These are phyloP conservation scores for Rickenella mellea DNA, from an alignment of 768 basidiomycete species.

Conservation along the genomic window DNA sequence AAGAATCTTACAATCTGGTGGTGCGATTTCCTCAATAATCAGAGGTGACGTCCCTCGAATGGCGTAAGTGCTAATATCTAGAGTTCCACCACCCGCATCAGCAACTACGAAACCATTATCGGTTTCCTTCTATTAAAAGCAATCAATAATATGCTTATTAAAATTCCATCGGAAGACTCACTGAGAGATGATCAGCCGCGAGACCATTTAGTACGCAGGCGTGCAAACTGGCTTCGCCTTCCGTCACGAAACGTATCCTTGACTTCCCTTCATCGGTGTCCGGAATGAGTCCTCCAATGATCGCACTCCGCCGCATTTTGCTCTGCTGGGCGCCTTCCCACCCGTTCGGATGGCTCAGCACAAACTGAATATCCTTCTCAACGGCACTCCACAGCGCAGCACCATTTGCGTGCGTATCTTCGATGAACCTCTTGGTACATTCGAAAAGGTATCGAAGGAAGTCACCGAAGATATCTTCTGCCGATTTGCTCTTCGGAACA, in stretches of 20 bases:
- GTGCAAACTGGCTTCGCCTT: constrained; percentile 78
- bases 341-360: constrained; percentile 73
- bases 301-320: constrained; percentile 67
- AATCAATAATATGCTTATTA: not conserved
- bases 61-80: constrained; percentile 75
- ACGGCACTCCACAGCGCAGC: constrained; percentile 59
- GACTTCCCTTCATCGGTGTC: constrained; percentile 67
- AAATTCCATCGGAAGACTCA: constrained; percentile 20
- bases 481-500: constrained; percentile 55
- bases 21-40: constrained; percentile 75
- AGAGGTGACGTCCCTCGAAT: constrained; percentile 61
- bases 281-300: constrained; percentile 63
- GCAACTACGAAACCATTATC: constrained; percentile 29
- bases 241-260: constrained; percentile 71
- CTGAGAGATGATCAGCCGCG: constrained; percentile 68
- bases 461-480: constrained; percentile 73
- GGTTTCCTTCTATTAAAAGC: constrained; percentile 1
- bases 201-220: constrained; percentile 72
- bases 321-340: constrained; percentile 76
- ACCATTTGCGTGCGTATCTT: constrained; percentile 78
- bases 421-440: constrained; percentile 69
- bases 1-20: constrained; percentile 57
- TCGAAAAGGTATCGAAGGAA: constrained; percentile 66
- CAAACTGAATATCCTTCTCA: constrained; percentile 61
- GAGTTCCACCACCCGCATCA: constrained; percentile 8